phyloP scores from a whole-genome alignment of 176 grass and related monocot species.

The Guadua angustifolia region DNA sequence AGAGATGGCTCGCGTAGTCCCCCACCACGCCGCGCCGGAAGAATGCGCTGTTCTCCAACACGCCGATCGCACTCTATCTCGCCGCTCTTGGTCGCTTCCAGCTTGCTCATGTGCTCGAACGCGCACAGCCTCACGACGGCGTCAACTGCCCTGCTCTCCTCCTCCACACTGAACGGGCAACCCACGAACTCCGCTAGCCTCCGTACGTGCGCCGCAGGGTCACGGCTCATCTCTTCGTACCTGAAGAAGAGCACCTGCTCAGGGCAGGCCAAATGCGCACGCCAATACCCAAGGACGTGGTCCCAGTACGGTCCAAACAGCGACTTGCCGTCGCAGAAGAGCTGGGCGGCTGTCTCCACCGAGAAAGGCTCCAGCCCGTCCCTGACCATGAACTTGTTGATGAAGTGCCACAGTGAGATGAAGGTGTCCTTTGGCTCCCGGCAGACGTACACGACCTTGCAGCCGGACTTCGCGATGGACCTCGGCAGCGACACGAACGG shows the following conservation, averaged over 20 bases:
- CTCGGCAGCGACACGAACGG: too few relatives aligned
- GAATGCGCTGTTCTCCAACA: not conserved
- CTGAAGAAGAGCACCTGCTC: constrained; percentile 42
- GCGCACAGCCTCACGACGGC: constrained; percentile 37
- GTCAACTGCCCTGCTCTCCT: not conserved
- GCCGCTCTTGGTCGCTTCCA: constrained; percentile 13
- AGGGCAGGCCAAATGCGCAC: not conserved
- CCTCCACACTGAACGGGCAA: not conserved
- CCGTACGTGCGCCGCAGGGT: not conserved
- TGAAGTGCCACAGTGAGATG: constrained; percentile 10
- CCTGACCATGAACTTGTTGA: not conserved
- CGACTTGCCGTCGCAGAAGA: constrained; percentile 12
- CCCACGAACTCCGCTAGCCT: constrained; percentile 8
- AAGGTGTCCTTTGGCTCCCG: too few relatives aligned
- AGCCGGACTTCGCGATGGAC: too few relatives aligned
- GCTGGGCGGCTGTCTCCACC: not conserved
- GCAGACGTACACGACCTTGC: too few relatives aligned
- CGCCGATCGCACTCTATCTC: not conserved
- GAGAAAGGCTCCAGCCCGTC: not conserved
- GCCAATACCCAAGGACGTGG: constrained; percentile 44
- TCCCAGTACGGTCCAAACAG: constrained; percentile 33
- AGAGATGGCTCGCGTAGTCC: constrained; percentile 38
- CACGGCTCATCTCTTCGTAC: constrained; percentile 32
- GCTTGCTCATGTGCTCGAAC: constrained; percentile 31
- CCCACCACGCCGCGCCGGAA: constrained; percentile 28